Conservation (phyloP, 2,329 filamentous ascomycete genomes). For the Botryotinia narcissicola region DNA sequence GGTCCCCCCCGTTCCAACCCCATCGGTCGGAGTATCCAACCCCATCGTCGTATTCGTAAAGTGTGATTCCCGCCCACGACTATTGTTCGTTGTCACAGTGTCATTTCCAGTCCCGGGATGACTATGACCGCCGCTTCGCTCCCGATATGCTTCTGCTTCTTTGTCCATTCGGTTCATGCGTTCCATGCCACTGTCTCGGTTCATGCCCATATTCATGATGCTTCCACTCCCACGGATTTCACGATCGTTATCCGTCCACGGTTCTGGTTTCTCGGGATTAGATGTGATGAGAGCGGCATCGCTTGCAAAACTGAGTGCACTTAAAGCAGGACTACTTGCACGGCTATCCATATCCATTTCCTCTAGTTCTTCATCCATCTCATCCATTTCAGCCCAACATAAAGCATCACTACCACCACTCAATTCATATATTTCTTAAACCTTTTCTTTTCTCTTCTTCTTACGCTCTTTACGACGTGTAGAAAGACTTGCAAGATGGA, state of each 20-base stretch:
- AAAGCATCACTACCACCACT: slow-evolving; percentile 17
- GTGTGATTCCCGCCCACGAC: not conserved
- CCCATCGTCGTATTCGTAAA: slow-evolving; percentile 7
- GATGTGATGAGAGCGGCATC: slow-evolving; percentile 2
- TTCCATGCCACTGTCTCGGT: slow-evolving; percentile 5
- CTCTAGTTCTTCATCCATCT: slow-evolving; percentile 12
- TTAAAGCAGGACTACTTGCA: not conserved
- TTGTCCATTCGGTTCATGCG: slow-evolving; percentile 3
- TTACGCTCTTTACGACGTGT: slow-evolving; percentile 17
- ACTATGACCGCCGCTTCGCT: not conserved
- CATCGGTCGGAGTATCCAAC: slow-evolving; percentile 3
- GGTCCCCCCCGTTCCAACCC: not conserved
- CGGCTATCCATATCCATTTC: slow-evolving; percentile 7
- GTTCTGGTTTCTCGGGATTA: not conserved
- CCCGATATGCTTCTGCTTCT: slow-evolving; percentile 14
- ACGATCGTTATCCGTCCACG: not conserved
- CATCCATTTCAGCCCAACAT: slow-evolving; percentile 15
- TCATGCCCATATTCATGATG: slow-evolving; percentile 11
- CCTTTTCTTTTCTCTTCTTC: slow-evolving; percentile 13
- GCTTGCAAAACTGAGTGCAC: slow-evolving; percentile 7
- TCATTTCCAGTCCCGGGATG: not conserved
- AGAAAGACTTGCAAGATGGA: slow-evolving; percentile 16
- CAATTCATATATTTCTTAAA: slow-evolving; percentile 15
- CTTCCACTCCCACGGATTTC: slow-evolving; percentile 11
- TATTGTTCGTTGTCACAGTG: not conserved